Evolutionary conservation across 495 filamentous ascomycete genomes (phyloP).

Genomic region (Aspergillus hancockii): DNA sequence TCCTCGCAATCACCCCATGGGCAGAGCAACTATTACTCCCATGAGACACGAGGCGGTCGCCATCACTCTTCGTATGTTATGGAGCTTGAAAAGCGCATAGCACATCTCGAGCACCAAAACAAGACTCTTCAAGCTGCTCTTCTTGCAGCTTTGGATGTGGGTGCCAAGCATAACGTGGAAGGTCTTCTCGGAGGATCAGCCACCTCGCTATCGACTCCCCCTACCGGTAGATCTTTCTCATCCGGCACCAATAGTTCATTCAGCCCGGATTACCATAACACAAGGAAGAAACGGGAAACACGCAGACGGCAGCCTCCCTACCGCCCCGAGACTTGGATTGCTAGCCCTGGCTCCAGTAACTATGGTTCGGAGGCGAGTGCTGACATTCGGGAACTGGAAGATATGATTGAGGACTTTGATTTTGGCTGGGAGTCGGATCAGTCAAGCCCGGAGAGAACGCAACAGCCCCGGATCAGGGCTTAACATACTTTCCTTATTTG

Average conservation of each 20-base stretch:
- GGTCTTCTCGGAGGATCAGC: constrained; percentile 25
- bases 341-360: constrained; percentile 19
- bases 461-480: neutral
- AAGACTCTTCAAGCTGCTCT: constrained; percentile 48
- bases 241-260: constrained; percentile 19
- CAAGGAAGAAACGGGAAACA: neutral
- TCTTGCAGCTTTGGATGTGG: constrained; percentile 40
- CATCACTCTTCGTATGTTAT: constrained; percentile 16
- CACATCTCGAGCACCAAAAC: constrained; percentile 47
- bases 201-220: constrained; percentile 21
- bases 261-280: constrained; percentile 10
- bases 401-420: constrained; percentile 44
- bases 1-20: constrained; percentile 30
- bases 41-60: constrained; percentile 26
- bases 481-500: neutral
- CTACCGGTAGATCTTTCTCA: constrained; percentile 21
- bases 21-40: constrained; percentile 24
- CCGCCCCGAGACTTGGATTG: constrained; percentile 39
- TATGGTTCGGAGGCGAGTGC: constrained; percentile 24
- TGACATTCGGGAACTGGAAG: constrained; percentile 33
- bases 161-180: constrained; percentile 30
- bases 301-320: constrained; percentile 11
- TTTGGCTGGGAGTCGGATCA: constrained; percentile 40
- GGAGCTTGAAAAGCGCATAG: constrained; percentile 40
- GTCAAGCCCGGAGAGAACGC: constrained; percentile 21